Base-by-base conservation (phyloP, 805 yeast genomes). In the Myxozyma neotropica region DNA sequence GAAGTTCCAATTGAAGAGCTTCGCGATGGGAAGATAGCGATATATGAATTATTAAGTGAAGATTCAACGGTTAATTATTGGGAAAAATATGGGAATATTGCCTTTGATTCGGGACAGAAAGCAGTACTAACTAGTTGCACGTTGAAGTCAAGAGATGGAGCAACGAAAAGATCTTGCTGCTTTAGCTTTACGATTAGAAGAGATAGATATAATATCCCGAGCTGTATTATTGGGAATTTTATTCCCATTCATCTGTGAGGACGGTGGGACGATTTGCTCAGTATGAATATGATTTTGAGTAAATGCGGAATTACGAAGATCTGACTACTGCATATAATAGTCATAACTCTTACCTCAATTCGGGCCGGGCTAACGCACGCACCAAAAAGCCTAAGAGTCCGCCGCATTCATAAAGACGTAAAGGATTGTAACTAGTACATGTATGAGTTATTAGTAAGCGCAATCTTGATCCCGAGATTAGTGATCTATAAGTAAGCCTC, bases 31-130 rank as follows among this genome's bases (percentile, higher is more conserved):
- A 88, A 87, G 67, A 75, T 92, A 64, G 94, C 97, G 0, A 89
- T 93, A 43, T 92, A 92, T 74, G 97, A 93, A 74, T 76, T 93
- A 62, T 88, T 93, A 96, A 86, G 91, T 51, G 97, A 92, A 72
- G 97, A 92, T 67, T 88, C 96, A 69, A 95, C 97, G 24, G 97
- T 93, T n/a, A 92, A 90, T 68, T 93, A 90, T 71, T 93, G 98
- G 98, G 98, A 93, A 69, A 92, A 92, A 71, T 93, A 92, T 70
- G 97, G 97, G 1, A 91, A 96, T 2, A 89, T 92, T 69, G 97
- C 98, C 3, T 92, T 93, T 74, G 97, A 93, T 69, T 87, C 92
- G 66, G 93, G 94, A 0, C 97, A 92, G 69, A 93, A 93, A 70
- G 97, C 97, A 0, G 96, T 93, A 3, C 75, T 93, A 66, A 92